Evolutionary conservation across 495 filamentous ascomycete species (phyloP).

Genomic region (Usnea hakonensis): DNA sequence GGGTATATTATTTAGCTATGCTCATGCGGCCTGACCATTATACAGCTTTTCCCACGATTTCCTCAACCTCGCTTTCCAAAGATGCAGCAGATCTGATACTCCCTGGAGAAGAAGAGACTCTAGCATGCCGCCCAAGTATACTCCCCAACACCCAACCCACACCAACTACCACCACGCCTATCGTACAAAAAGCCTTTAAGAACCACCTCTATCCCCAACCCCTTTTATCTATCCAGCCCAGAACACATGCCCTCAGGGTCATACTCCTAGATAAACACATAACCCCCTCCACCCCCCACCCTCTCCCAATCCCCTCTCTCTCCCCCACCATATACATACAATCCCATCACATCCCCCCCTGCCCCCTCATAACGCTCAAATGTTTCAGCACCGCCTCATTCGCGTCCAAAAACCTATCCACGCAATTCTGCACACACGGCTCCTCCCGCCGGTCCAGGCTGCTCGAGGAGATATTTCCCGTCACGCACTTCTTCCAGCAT

Average conservation of each 20-base stretch:
- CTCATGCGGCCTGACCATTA: conserved; percentile 5
- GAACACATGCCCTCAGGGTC: neutral
- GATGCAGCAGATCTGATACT: neutral
- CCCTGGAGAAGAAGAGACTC: neutral
- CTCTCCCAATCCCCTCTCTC: neutral
- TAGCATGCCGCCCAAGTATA: neutral
- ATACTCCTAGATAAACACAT: neutral
- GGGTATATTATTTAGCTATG: conserved; percentile 1
- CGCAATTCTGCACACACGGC: conserved; percentile 79
- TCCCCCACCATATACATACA: neutral
- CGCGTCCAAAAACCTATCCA: conserved; percentile 86
- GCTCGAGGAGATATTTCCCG: conserved; percentile 53
- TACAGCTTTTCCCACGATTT: neutral
- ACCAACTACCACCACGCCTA: neutral
- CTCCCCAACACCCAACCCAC: neutral
- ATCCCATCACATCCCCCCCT: conserved; percentile 12
- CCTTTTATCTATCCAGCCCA: neutral
- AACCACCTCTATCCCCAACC: neutral
- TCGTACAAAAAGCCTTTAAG: neutral
- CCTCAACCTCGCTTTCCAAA: neutral
- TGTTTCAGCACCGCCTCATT: conserved; percentile 74
- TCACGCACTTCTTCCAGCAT: conserved; percentile 90
- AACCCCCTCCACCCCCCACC: neutral
- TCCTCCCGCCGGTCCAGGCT: conserved; percentile 69
- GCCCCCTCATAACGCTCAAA: conserved; percentile 54